These are phyloP conservation scores for Mucor velutinosus DNA, from an alignment of 371 early-diverging fungal species.

Conservation along the genomic window DNA sequence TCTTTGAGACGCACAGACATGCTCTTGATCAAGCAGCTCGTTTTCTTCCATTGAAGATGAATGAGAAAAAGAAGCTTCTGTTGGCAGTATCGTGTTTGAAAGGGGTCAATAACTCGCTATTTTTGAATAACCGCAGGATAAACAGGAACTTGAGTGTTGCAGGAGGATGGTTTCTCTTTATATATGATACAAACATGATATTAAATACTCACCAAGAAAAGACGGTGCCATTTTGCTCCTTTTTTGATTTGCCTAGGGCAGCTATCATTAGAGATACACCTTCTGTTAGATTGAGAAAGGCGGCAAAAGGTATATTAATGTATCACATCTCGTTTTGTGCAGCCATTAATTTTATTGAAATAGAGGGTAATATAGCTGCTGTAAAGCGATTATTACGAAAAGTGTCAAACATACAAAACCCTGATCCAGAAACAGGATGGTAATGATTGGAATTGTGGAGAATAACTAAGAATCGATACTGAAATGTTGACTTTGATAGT, in stretches of 20 bases:
- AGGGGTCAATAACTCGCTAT: neutral
- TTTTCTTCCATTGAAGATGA: slow-evolving; percentile 10
- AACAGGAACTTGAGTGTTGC: slow-evolving; percentile 1
- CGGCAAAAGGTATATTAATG: slow-evolving; percentile 37
- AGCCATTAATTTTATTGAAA: neutral
- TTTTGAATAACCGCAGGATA: neutral
- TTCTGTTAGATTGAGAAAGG: slow-evolving; percentile 42
- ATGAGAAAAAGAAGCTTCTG: neutral
- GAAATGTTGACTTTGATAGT: slow-evolving; percentile 12
- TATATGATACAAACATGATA: neutral
- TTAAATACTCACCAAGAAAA: slow-evolving; percentile 15
- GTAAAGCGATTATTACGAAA: slow-evolving; percentile 49
- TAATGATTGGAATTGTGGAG: neutral
- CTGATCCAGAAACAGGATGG: slow-evolving; percentile 55
- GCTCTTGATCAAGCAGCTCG: slow-evolving; percentile 11
- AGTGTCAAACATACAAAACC: slow-evolving; percentile 50
- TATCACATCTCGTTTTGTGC: neutral
- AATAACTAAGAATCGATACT: neutral
- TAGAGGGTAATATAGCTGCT: slow-evolving; percentile 55
- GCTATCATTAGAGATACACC: slow-evolving; percentile 47
- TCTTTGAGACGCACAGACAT: slow-evolving; percentile 24
- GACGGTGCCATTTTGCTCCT: slow-evolving; percentile 24
- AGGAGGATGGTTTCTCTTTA: neutral
- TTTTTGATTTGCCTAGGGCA: slow-evolving; percentile 49
- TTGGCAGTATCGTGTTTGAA: neutral